Base-by-base conservation (phyloP, 345 rosid species). In the Carallia pectinifolia region DNA sequence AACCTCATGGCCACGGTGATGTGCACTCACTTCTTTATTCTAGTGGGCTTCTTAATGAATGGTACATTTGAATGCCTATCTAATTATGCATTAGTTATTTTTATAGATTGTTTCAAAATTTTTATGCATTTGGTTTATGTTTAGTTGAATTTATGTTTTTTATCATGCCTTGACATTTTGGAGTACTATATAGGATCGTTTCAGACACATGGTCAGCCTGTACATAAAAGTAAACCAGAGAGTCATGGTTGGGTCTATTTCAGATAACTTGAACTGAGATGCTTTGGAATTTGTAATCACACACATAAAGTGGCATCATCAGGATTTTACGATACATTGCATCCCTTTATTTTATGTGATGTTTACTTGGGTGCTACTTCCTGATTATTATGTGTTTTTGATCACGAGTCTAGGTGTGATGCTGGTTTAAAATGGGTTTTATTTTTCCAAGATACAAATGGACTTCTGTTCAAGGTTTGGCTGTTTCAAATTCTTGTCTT, bases 1-100 rank as follows among this genome's bases (percentile, higher is more conserved):
- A 95, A 74, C 99, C 98, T 70, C 97, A 95, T 81, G 99, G 99
- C 75, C 99, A 95, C 68, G 99, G 98, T 23, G 97, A 95, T 80
- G 98, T 92, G 48, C 98, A 95, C 79, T 80, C 94, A 18, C 97
- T 95, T 75, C 92, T 92, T 69, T 85, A 87, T 85, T 82, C 98
- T 44, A 87, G 97, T 61, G 99, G 99, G 64, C 82, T 88, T 77
- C 86, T 95, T 65, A 81, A 83, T 38, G 74, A 50, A 74, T 95
- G 98, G 98, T 90, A 85, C 36, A 69, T 29, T 50, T 66, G 58
- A 61, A 65, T 58, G 27, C 71, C 67, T 72, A 39, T 54, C 19
- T n/a, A 61, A 29, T 52, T 79, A 36, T 65, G 63, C 34, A 73
- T 44, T 52, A 68, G 69, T 27, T 67, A 54, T 17, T 6, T 59